These are phyloP conservation scores for Calonectria pseudoreteaudii DNA, from an alignment of 2,329 filamentous ascomycete genomes.

Conservation along the genomic window DNA sequence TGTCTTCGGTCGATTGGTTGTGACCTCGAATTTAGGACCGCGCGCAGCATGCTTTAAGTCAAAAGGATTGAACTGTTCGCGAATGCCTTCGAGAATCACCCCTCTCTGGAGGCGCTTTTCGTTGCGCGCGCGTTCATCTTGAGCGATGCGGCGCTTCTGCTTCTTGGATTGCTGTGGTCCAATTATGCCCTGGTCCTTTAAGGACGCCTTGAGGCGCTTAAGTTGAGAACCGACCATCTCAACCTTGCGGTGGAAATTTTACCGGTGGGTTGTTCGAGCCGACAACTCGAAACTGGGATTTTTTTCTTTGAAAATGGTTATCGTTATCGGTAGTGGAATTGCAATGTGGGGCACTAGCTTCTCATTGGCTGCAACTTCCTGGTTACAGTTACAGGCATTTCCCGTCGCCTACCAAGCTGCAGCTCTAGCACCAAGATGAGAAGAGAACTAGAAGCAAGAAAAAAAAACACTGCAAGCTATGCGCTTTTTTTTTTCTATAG, in stretches of 20 bases:
- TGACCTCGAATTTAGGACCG: conserved; percentile 87
- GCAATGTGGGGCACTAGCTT: conserved; percentile 20
- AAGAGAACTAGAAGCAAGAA: too few relatives aligned
- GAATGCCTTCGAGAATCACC: conserved; percentile 84
- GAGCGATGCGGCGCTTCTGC: conserved; percentile 81
- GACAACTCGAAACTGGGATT: conserved; percentile 25
- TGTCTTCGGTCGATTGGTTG: conserved; percentile 70
- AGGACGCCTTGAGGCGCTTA: conserved; percentile 92
- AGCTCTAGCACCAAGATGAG: background rate
- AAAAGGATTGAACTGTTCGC: conserved; percentile 98
- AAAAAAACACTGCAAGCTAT: too few relatives aligned
- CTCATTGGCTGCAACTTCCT: background rate
- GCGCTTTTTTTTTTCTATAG: too few relatives aligned
- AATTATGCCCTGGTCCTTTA: conserved; percentile 89
- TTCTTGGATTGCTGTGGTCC: conserved; percentile 96
- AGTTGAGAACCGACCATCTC: conserved; percentile 95
- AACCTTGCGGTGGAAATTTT: conserved; percentile 35
- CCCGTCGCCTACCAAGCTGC: background rate
- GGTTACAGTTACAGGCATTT: background rate
- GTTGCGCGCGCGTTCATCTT: conserved; percentile 71
- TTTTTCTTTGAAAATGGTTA: conserved; percentile 38
- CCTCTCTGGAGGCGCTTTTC: conserved; percentile 83
- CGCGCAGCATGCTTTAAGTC: conserved; percentile 86
- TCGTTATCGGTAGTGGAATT: conserved; percentile 34
- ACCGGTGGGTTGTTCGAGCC: conserved; percentile 3